Evolutionary conservation across 2,329 filamentous ascomycete genomes (phyloP).

Genomic region (Sporothrix dimorphospora): DNA sequence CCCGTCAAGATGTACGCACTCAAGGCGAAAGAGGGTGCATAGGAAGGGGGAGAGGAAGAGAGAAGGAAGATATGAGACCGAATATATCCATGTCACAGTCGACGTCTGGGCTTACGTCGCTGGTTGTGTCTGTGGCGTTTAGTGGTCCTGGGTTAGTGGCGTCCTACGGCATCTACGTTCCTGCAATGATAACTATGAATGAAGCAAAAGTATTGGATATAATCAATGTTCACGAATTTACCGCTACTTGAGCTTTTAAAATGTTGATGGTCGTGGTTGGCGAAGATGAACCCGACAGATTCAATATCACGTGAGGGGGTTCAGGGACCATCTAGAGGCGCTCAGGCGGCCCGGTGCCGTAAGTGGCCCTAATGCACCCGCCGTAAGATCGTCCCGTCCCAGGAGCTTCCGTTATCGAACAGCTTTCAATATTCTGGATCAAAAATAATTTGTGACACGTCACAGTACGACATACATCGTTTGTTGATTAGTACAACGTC

Average conservation of each 20-base stretch:
- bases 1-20: conserved; percentile 81
- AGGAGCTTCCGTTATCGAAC: background rate
- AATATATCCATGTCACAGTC: no score
- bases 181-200: background rate
- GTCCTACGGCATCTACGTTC: background rate
- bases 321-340: background rate
- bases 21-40: conserved; percentile 47
- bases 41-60: background rate
- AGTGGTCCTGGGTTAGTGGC: no score
- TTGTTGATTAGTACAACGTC: background rate
- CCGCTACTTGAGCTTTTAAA: background rate
- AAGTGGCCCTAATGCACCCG: background rate
- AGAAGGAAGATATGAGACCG: background rate
- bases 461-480: background rate
- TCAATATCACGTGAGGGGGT: background rate
- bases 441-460: conserved; percentile 3
- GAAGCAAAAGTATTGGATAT: background rate
- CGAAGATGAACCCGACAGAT: no score
- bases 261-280: no score
- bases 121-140: background rate
- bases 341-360: background rate
- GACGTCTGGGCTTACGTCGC: no score
- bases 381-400: background rate
- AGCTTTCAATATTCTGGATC: background rate
- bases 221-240: background rate